Base-by-base conservation (phyloP, 805 yeast genomes). In the Candida patagonica region DNA sequence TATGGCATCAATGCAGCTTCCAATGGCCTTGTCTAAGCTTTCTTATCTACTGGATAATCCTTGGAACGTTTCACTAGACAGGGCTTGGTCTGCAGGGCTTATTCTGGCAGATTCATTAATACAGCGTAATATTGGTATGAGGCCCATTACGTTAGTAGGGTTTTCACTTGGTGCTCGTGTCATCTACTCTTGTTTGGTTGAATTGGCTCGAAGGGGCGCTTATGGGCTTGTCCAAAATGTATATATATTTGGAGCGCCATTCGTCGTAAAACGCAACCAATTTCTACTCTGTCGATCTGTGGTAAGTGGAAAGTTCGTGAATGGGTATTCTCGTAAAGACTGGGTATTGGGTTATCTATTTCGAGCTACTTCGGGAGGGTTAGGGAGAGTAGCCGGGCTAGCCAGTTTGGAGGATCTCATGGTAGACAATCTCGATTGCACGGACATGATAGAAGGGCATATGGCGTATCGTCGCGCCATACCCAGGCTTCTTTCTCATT, bases 11-110 rank as follows among this genome's bases (percentile, higher is more conserved):
- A 69, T 92, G 36, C 97, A 89, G 57, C 66, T 84, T 45, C 98
- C 98, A 0, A 80, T 92, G 88, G 80, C 82, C 49, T 68, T 92
- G 27, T 77, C 96, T 0, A 92, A 92, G 53, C 66, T 92, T 30
- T 81, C 95, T 2, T 92, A 92, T 50, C 62, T 92, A 22, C 69
- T 92, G 21, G 98, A 92, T 54, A 92, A 92, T 53, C 98, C 98
- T 0, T 92, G 98, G 98, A 89, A 81, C 55, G 97, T 92, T 4
- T 88, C 97, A 0, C 66, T 92, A 43, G 97, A 89, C 59, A 71
- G 98, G 44, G 98, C 98, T 0, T 89, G 96, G 97, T 73, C 87
- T 31, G 95, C 96, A 0, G 98, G 98, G 4, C 66, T 76, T 41
- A 77, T 92, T 33, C 61, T 92, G 38, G 97, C 98, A 0, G 97